Evolutionary conservation across 805 yeast genomes (phyloP), one percentile per base, ranked within the genome.

Genomic region (Saccharomycopsis fodiens): DNA sequence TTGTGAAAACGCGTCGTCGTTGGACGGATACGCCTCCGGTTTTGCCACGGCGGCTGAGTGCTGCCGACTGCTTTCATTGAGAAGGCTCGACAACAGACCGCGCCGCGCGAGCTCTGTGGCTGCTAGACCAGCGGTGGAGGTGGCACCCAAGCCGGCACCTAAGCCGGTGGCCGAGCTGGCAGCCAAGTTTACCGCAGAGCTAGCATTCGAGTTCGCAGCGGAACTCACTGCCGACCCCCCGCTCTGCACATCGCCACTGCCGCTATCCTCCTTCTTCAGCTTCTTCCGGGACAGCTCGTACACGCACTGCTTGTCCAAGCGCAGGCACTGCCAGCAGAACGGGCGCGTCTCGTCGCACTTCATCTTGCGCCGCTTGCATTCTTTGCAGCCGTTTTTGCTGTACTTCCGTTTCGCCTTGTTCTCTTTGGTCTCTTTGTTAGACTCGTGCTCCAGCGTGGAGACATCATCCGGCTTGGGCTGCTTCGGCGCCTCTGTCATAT

Each of bases 301-400:
- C 2, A 56, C 52, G 50, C 76, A 70, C 2, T 57, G 55, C 53
- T 66, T 66, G 7, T 61, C 59, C 13, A 67, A 45, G 27, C 60
- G 61, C 1, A 59, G 46, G 44, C 76, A 70, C 40, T 68, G 68
- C 62, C 68, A 59, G 45, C 76, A 70, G 13, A 50, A 52, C 1
- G 70, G 70, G 41, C 64, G 65, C 3, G 50, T 51, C 45, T 67
- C 70, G 52, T 65, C 72, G 52, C 70, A 66, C 56, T 65, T 70
- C 45, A 67, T 56, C 48, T 67, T 69, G 32, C 74, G 57, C 37
- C 69, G 52, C 54, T 70, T 70, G 55, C 76, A 71, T 51, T 68
- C 72, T 35, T 55, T 54, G 47, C 76, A 71, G 4, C 76, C 76
- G 46, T 67, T 63, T 41, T 73, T 57, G 22, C 72, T 67, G 51